A percentile compares a stretch with the other conserved stretches of the same genome.
phyloP scores from a whole-genome alignment of 2,329 filamentous ascomycete genomes.

The Chaetomium strumarium region DNA sequence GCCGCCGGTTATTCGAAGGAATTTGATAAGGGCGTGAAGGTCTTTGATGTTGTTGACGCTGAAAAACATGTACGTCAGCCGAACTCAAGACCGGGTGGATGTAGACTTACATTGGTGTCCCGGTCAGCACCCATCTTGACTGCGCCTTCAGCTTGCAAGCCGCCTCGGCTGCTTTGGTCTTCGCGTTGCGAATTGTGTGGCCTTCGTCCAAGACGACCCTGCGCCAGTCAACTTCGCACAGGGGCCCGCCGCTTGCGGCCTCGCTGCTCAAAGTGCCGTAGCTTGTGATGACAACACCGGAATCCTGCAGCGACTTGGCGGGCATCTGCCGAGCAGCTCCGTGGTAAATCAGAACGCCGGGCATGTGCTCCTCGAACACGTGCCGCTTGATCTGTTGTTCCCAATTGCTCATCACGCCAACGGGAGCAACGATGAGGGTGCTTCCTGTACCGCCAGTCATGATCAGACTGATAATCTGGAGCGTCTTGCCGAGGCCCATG shows the following conservation, averaged over 20 bases:
- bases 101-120: slow-evolving; percentile 64
- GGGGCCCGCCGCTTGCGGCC: slow-evolving; percentile 36
- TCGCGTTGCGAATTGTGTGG: slow-evolving; percentile 73
- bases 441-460: slow-evolving; percentile 51
- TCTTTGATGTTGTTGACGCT: slow-evolving; percentile 75
- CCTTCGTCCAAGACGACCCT: slow-evolving; percentile 79
- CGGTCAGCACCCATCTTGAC: slow-evolving; percentile 73
- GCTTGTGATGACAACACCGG: slow-evolving; percentile 76
- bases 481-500: slow-evolving; percentile 87
- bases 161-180: slow-evolving; percentile 65
- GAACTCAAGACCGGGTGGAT: neutral
- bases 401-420: slow-evolving; percentile 91
- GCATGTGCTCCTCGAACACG: slow-evolving; percentile 54
- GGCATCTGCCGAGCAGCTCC: slow-evolving; percentile 53
- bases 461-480: slow-evolving; percentile 78
- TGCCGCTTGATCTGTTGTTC: slow-evolving; percentile 71
- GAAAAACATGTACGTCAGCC: slow-evolving; percentile 24
- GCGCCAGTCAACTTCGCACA: slow-evolving; percentile 58
- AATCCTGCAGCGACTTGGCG: slow-evolving; percentile 52
- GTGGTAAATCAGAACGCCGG: slow-evolving; percentile 70
- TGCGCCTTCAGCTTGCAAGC: slow-evolving; percentile 60
- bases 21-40: slow-evolving; percentile 72
- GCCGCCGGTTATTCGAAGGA: slow-evolving; percentile 69
- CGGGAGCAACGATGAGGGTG: slow-evolving; percentile 75
- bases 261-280: slow-evolving; percentile 73